Evolutionary conservation across 495 filamentous ascomycete genomes (phyloP).

Genomic region (Lentithecium fluviatile): DNA sequence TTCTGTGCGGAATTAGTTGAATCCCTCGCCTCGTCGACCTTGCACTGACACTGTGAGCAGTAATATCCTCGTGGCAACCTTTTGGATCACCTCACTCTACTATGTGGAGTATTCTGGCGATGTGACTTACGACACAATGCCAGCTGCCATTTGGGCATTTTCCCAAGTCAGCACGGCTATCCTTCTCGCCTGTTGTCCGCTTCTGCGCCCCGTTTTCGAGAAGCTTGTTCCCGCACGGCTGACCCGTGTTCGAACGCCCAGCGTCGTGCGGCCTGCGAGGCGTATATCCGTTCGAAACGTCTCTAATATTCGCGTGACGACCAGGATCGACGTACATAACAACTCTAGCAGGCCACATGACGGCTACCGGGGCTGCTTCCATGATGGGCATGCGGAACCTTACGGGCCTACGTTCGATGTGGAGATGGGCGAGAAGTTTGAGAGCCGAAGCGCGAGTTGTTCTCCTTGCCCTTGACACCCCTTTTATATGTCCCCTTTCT

Average conservation of each 20-base stretch:
- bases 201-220: slow-evolving; percentile 28
- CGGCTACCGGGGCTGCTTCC: not conserved
- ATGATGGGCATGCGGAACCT: slow-evolving; percentile 5
- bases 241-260: not conserved
- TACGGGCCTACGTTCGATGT: slow-evolving; percentile 10
- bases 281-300: no score
- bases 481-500: no score
- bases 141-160: slow-evolving; percentile 16
- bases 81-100: slow-evolving; percentile 5
- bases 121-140: slow-evolving; percentile 12
- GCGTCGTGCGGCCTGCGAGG: not conserved
- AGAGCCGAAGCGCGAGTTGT: not conserved
- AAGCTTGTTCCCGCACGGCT: slow-evolving; percentile 13
- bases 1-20: slow-evolving; percentile 15
- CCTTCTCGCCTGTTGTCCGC: slow-evolving; percentile 24
- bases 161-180: slow-evolving; percentile 22
- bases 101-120: not conserved
- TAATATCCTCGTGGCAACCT: slow-evolving; percentile 11
- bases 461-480: not conserved
- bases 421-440: not conserved
- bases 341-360: slow-evolving; percentile 1
- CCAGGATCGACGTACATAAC: slow-evolving; percentile 6
- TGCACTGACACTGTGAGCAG: slow-evolving; percentile 4
- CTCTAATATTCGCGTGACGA: slow-evolving; percentile 15
- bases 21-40: not conserved